A percentile compares a stretch with the other conserved stretches of the same genome.
Evolutionary conservation across 2,329 filamentous ascomycete genomes (phyloP).

Genomic region (Sclerotinia spermophila): DNA sequence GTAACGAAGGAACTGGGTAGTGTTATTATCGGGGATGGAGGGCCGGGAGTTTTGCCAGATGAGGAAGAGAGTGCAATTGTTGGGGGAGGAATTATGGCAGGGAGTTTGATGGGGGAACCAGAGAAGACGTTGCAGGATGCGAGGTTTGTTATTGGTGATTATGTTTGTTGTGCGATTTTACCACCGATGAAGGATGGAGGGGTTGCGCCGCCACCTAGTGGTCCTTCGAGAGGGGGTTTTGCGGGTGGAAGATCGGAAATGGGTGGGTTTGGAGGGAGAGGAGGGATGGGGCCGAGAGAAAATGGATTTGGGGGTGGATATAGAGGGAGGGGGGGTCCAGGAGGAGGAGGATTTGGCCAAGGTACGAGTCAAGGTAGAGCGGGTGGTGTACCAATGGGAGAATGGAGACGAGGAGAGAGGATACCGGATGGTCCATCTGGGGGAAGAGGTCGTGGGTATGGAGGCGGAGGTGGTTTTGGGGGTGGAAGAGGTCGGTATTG

Average conservation of each 20-base stretch:
- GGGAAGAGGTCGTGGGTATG: conserved; percentile 46
- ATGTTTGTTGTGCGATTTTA: conserved; percentile 76
- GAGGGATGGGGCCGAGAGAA: conserved; percentile 39
- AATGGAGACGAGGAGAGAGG: conserved; percentile 65
- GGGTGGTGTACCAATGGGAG: conserved; percentile 45
- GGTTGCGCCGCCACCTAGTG: conserved; percentile 60
- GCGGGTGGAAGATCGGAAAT: conserved; percentile 38
- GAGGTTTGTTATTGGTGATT: conserved; percentile 85
- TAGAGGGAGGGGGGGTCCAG: conserved; percentile 38
- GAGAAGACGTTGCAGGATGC: conserved; percentile 72
- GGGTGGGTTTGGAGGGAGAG: conserved; percentile 40
- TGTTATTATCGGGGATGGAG: conserved; percentile 67
- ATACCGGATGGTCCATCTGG: conserved; percentile 50
- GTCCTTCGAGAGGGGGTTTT: conserved; percentile 39
- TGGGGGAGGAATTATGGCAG: conserved; percentile 34
- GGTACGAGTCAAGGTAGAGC: conserved; percentile 39
- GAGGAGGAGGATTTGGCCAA: conserved; percentile 42
- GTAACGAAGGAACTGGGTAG: conserved; percentile 78
- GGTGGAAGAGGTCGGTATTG: conserved; percentile 42
- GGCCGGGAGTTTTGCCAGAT: conserved; percentile 42
- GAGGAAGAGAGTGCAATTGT: conserved; percentile 39
- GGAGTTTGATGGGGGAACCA: conserved; percentile 53
- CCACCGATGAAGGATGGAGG: conserved; percentile 71
- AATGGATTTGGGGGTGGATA: conserved; percentile 38
- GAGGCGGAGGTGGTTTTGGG: conserved; percentile 45